Percentiles rank a stretch among this genome's conserved stretches.
These are phyloP conservation scores for Pythium biforme DNA, from an alignment of 352 stramenopile species.

Conservation along the genomic window DNA sequence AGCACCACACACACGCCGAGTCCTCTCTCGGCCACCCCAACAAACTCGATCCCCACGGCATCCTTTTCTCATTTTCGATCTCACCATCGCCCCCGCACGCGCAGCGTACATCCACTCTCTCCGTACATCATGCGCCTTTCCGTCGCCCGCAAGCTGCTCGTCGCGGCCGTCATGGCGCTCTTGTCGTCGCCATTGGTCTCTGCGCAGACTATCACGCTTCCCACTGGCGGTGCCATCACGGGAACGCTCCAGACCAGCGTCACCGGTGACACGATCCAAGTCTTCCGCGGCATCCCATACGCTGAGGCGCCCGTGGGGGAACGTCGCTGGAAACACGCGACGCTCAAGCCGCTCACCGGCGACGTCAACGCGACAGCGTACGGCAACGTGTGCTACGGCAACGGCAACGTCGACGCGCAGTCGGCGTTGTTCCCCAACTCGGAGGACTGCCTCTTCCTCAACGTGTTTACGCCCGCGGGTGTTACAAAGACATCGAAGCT, in stretches of 20 bases:
- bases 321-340: conserved; percentile 9
- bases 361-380: conserved; percentile 10
- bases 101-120: no score
- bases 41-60: no score
- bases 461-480: conserved; percentile 31
- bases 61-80: no score
- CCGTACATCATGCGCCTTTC: no score
- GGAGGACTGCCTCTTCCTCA: conserved; percentile 41
- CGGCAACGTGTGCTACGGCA: conserved; percentile 6
- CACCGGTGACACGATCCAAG: conserved; percentile 2
- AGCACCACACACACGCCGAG: no score
- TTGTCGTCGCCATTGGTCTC: neutral
- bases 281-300: conserved; percentile 16
- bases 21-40: no score
- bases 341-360: neutral
- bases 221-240: neutral
- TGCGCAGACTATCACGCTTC: neutral
- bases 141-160: no score
- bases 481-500: conserved; percentile 27
- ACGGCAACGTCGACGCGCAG: no score
- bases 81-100: no score
- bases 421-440: neutral
- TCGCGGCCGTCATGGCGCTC: neutral
- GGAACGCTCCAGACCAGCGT: conserved; percentile 4
- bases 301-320: conserved; percentile 6